Conservation (phyloP, 805 yeast genomes). For the Komagataella populi region DNA sequence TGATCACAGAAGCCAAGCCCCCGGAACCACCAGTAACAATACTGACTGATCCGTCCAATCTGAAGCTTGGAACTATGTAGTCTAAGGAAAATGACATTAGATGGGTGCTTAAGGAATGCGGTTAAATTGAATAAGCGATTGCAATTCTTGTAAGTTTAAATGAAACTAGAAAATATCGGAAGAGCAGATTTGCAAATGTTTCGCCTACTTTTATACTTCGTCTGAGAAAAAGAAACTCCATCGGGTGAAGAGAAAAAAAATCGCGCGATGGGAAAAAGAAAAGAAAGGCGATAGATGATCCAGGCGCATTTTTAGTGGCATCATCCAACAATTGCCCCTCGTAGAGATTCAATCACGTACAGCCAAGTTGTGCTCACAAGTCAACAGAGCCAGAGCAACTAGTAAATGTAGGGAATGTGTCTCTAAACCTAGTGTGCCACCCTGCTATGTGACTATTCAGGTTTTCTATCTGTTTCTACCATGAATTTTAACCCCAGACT, state of each 20-base stretch:
- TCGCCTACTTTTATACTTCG: neutral
- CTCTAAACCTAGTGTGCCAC: no score
- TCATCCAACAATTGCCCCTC: neutral
- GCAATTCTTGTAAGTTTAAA: neutral
- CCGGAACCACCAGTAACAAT: conserved; percentile 77
- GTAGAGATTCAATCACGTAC: neutral
- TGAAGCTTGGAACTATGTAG: conserved; percentile 40
- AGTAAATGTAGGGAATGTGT: no score
- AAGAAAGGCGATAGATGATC: neutral
- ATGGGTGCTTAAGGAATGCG: neutral
- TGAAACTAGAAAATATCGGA: neutral
- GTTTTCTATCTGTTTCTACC: neutral
- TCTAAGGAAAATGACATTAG: neutral
- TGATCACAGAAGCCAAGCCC: conserved; percentile 52
- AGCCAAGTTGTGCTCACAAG: neutral
- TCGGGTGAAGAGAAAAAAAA: neutral
- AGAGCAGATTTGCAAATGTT: neutral
- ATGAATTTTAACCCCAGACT: neutral
- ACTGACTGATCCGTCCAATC: conserved; percentile 60
- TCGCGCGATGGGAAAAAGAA: neutral
- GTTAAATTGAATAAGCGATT: neutral
- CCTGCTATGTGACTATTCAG: neutral
- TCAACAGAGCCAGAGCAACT: no score
- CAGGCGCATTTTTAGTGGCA: neutral
- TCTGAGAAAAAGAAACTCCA: neutral